These are phyloP conservation scores for Diaporthe citriasiana DNA, from an alignment of 2,329 filamentous ascomycete genomes.

Conservation along the genomic window DNA sequence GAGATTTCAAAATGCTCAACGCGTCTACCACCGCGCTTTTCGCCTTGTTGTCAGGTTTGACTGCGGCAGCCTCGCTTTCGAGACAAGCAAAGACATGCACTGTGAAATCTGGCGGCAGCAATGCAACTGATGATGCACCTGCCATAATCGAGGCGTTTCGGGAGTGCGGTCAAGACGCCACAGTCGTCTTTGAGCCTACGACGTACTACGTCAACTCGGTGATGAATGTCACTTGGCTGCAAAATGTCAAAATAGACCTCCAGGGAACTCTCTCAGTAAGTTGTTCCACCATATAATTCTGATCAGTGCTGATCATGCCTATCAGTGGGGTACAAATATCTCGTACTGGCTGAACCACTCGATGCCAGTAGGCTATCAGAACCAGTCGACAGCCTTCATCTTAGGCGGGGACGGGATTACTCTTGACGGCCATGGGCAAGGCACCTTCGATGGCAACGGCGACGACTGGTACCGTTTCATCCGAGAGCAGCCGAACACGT, in stretches of 20 bases:
- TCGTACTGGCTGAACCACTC: conserved; percentile 61
- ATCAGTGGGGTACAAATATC: conserved; percentile 56
- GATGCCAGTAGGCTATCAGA: conserved; percentile 60
- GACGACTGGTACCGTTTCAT: conserved; percentile 65
- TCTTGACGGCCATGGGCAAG: conserved; percentile 59
- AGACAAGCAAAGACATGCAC: background rate
- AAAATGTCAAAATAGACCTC: conserved; percentile 60
- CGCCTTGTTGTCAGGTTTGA: background rate
- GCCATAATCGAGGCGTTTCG: conserved; percentile 58
- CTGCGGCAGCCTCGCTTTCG: background rate
- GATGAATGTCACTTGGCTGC: conserved; percentile 59
- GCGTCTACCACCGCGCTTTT: background rate
- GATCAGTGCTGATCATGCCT: background rate
- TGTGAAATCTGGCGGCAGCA: conserved; percentile 34
- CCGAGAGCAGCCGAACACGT: conserved; percentile 47
- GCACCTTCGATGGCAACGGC: conserved; percentile 66
- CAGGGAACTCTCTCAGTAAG: conserved; percentile 54
- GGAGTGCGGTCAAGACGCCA: conserved; percentile 56
- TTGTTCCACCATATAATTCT: background rate
- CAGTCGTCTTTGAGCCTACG: conserved; percentile 58
- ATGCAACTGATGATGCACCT: conserved; percentile 55
- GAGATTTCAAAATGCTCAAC: background rate
- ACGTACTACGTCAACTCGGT: conserved; percentile 58
- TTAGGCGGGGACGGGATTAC: conserved; percentile 62
- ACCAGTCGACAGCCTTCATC: conserved; percentile 62